Evolutionary conservation across 331 rosid species (phyloP).

Genomic region (Phaseolus coccineus): DNA sequence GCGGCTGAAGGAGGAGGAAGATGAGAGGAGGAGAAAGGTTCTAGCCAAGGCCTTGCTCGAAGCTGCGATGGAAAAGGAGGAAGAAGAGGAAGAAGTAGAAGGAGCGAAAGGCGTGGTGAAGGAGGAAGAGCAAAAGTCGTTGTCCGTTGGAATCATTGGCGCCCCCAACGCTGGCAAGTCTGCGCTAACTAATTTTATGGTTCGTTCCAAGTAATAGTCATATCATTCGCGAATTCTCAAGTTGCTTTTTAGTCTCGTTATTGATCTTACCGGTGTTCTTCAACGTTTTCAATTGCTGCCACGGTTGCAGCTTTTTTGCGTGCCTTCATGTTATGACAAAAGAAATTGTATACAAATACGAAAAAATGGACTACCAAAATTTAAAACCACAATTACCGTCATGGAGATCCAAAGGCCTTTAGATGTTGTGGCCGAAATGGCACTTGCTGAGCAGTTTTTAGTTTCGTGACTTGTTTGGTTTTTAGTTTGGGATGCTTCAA

Average conservation of each 20-base stretch:
- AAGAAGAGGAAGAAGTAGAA: constrained; percentile 46
- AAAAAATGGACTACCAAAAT: too few relatives aligned
- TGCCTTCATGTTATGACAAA: neutral
- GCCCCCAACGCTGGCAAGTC: constrained; percentile 98
- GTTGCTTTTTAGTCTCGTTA: neutral
- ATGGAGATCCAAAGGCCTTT: neutral
- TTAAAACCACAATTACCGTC: neutral
- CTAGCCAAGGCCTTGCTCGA: constrained; percentile 83
- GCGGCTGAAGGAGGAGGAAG: constrained; percentile 61
- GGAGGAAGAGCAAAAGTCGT: constrained; percentile 86
- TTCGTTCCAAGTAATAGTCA: constrained; percentile 40
- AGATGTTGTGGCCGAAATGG: neutral
- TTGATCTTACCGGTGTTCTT: neutral
- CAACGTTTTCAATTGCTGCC: neutral
- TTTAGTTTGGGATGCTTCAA: too few relatives aligned
- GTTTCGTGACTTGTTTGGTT: too few relatives aligned
- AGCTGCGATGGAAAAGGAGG: constrained; percentile 59
- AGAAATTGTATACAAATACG: neutral
- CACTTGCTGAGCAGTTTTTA: neutral
- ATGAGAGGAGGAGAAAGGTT: constrained; percentile 52
- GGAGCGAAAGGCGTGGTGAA: constrained; percentile 52
- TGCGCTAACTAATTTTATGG: constrained; percentile 81
- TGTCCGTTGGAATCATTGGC: constrained; percentile 87
- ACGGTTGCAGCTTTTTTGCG: neutral
- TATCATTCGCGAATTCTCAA: neutral